Conservation (phyloP, 2,329 filamentous ascomycete species). For the Fusarium redolens region DNA sequence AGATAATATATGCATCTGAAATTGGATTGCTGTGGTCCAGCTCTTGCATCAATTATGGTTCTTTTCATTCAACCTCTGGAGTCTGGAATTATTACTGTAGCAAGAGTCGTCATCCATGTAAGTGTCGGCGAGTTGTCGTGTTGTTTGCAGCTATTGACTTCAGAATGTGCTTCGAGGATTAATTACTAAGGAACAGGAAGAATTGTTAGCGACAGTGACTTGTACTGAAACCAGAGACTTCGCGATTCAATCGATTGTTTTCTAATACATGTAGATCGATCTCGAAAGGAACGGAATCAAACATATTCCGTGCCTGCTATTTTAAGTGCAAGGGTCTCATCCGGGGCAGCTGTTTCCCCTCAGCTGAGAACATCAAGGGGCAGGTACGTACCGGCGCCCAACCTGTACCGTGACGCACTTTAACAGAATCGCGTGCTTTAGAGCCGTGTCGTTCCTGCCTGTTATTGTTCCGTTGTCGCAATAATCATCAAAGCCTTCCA, state of each 20-base stretch:
- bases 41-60: not conserved
- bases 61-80: not conserved
- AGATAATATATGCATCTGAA: not conserved
- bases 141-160: not conserved
- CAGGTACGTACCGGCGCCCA: slow-evolving; percentile 25
- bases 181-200: not conserved
- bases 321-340: not conserved
- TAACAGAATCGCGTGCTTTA: slow-evolving; percentile 29
- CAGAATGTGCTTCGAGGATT: not conserved
- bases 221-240: not conserved
- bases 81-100: not conserved
- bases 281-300: not conserved
- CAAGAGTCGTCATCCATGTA: not conserved
- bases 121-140: not conserved
- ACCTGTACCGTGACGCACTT: slow-evolving; percentile 33
- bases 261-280: not conserved
- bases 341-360: not conserved
- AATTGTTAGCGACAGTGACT: not conserved
- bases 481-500: slow-evolving; percentile 21
- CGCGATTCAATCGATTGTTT: not conserved
- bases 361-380: slow-evolving; percentile 18
- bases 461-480: slow-evolving; percentile 24
- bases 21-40: not conserved
- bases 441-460: slow-evolving; percentile 22
- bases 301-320: not conserved